These are phyloP conservation scores for Euclidium syriacum DNA, from an alignment of 345 rosid species.

Conservation along the genomic window DNA sequence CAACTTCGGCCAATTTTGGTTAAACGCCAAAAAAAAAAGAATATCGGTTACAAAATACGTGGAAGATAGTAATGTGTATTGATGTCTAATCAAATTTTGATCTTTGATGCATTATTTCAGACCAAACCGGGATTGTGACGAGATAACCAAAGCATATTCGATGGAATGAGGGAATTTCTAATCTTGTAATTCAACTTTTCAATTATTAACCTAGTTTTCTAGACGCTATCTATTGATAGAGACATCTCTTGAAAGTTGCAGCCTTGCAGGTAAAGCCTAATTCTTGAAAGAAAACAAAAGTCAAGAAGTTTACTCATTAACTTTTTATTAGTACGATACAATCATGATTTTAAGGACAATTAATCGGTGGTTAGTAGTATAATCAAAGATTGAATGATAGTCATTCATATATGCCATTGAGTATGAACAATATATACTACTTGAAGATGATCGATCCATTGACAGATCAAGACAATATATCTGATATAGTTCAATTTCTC, in stretches of 20 bases:
- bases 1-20: background rate
- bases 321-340: background rate
- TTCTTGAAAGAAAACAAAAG: background rate
- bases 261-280: background rate
- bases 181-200: background rate
- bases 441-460: background rate
- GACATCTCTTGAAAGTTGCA: background rate
- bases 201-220: background rate
- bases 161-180: background rate
- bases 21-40: background rate
- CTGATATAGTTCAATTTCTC: background rate
- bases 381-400: background rate
- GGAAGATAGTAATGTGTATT: background rate
- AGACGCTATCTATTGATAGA: background rate
- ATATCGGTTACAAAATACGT: background rate
- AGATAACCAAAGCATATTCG: background rate
- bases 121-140: background rate
- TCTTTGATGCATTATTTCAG: background rate
- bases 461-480: background rate
- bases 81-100: background rate
- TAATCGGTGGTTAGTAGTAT: background rate
- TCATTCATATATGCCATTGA: background rate
- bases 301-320: no score
- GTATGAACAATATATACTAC: background rate
- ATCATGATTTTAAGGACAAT: background rate